These are phyloP conservation scores for Backusella macrospora DNA, from an alignment of 192 early-diverging fungal genomes.

Conservation along the genomic window DNA sequence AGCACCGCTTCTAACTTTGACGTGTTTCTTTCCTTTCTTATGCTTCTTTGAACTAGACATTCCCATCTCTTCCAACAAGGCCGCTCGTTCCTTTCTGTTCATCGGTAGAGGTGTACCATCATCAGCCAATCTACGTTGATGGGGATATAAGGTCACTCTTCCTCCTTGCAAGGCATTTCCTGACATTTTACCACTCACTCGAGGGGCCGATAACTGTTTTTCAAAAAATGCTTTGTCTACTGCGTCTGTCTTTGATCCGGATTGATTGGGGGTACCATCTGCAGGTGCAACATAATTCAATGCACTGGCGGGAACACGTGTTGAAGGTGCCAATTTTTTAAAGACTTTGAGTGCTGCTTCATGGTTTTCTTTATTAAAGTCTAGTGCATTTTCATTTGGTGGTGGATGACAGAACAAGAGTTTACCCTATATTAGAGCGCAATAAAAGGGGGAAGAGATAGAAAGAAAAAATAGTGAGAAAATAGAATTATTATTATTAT, in stretches of 20 bases:
- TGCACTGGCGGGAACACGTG: constrained; percentile 60
- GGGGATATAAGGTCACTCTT: constrained; percentile 65
- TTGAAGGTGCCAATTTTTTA: constrained; percentile 52
- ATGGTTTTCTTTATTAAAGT: constrained; percentile 90
- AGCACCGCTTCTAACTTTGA: constrained; percentile 71
- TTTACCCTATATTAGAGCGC: constrained; percentile 68
- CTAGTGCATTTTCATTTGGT: constrained; percentile 46
- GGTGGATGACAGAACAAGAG: constrained; percentile 89
- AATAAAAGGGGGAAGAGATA: constrained; percentile 9
- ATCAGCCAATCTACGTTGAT: constrained; percentile 53
- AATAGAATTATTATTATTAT: not conserved
- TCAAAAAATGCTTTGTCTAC: constrained; percentile 56
- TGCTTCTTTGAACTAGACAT: constrained; percentile 56
- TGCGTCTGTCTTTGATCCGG: constrained; percentile 55
- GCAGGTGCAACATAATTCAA: constrained; percentile 54
- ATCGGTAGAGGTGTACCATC: constrained; percentile 46
- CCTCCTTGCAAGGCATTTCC: constrained; percentile 42
- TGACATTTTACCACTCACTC: constrained; percentile 36
- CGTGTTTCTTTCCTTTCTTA: constrained; percentile 78
- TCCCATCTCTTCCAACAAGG: constrained; percentile 31
- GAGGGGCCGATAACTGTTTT: constrained; percentile 32
- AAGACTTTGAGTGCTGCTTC: constrained; percentile 58
- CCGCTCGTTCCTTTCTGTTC: constrained; percentile 34
- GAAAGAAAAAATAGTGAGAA: not conserved
- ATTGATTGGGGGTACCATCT: constrained; percentile 35